phyloP scores from a whole-genome alignment of 2,329 filamentous ascomycete genomes.

The Pseudodiploospora longispora region DNA sequence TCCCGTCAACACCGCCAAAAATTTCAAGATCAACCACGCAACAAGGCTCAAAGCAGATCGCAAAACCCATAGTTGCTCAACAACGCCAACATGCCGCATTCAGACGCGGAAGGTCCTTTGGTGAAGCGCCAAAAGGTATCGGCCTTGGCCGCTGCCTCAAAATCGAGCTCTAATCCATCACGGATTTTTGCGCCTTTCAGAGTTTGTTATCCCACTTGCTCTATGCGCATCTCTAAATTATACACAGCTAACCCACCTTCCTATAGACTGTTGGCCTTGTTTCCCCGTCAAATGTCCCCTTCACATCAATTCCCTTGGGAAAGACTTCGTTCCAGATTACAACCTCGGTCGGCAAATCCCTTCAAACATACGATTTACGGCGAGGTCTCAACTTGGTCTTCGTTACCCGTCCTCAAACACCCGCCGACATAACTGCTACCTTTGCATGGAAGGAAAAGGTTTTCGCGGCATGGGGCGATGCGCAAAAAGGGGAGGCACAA shows the following conservation, averaged over 20 bases:
- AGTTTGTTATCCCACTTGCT: conserved; percentile 44
- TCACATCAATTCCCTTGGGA: conserved; percentile 79
- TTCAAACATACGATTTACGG: conserved; percentile 94
- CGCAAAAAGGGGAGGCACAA: conserved; percentile 40
- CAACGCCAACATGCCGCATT: conserved; percentile 43
- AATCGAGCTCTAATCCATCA: conserved; percentile 47
- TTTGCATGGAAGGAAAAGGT: conserved; percentile 80
- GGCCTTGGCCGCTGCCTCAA: conserved; percentile 26
- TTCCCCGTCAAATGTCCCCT: conserved; percentile 82
- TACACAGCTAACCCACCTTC: conserved; percentile 5
- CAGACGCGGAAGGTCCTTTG: conserved; percentile 52
- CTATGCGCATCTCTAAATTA: not conserved
- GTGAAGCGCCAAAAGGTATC: conserved; percentile 70
- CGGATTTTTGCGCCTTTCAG: conserved; percentile 90
- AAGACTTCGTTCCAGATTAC: conserved; percentile 97
- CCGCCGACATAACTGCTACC: conserved; percentile 76
- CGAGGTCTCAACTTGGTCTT: conserved; percentile 88
- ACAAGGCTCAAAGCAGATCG: conserved; percentile 7
- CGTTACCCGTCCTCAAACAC: conserved; percentile 84
- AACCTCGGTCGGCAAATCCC: conserved; percentile 78
- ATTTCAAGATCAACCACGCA: conserved; percentile 11
- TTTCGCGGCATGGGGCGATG: conserved; percentile 81
- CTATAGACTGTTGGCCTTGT: conserved; percentile 82
- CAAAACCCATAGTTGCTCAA: conserved; percentile 3
- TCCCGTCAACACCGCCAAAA: conserved; percentile 17